Evolutionary conservation across 257 asterid genomes (phyloP).

Genomic region (Solanum sejunctum): DNA sequence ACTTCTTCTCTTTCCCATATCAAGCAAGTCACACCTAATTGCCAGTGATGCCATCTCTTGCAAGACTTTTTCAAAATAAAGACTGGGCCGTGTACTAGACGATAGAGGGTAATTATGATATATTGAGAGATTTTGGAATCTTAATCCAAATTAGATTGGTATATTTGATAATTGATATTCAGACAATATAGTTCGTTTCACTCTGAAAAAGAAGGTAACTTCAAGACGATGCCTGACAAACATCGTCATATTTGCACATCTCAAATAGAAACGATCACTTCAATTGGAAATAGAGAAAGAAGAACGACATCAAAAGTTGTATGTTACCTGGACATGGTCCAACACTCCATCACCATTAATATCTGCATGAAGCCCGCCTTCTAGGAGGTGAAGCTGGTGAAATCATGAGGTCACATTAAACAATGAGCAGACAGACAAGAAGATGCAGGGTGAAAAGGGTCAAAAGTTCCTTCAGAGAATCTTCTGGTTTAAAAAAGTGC

Average conservation of each 20-base stretch:
- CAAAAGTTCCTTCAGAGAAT: neutral
- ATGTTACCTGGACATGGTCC: slow-evolving; percentile 93
- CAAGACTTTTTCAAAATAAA: too few species aligned
- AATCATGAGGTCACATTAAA: slow-evolving; percentile 12
- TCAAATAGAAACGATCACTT: neutral
- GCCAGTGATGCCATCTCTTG: too few species aligned
- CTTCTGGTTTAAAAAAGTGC: neutral
- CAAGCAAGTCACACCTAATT: too few species aligned
- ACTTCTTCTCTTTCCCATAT: too few species aligned
- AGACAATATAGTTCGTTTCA: neutral
- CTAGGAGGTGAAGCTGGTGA: slow-evolving; percentile 93
- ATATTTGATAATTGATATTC: neutral
- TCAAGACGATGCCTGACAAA: neutral
- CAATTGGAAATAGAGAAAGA: neutral
- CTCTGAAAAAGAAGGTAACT: neutral
- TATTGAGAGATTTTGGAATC: too few species aligned
- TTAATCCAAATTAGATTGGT: too few species aligned
- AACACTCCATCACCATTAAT: slow-evolving; percentile 95
- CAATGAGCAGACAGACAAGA: neutral
- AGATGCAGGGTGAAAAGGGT: neutral
- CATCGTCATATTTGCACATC: neutral
- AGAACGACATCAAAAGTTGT: neutral
- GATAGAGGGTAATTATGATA: too few species aligned
- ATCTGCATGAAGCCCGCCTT: slow-evolving; percentile 99
- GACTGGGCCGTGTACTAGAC: too few species aligned